Conservation (phyloP, 352 stramenopile genomes). For the Phytophthora pistaciae region DNA sequence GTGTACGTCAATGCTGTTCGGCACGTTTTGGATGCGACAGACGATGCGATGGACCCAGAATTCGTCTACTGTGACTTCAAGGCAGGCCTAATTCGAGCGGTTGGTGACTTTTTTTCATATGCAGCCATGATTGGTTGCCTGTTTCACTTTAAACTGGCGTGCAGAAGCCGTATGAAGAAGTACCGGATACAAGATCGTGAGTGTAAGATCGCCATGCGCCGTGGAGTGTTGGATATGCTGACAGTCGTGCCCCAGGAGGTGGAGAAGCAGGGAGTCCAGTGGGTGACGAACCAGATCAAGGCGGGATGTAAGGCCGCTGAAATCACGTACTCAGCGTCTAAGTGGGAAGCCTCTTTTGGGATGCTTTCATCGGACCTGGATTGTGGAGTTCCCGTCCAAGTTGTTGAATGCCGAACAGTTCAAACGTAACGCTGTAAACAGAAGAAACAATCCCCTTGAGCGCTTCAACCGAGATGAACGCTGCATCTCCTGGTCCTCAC, state of each 20-base stretch:
- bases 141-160: conserved; percentile 18
- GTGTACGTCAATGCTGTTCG: conserved; percentile 7
- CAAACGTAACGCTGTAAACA: background rate
- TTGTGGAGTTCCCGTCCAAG: conserved; percentile 2
- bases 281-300: background rate
- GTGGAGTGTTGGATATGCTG: conserved; percentile 4
- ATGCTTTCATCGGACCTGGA: conserved; percentile 27
- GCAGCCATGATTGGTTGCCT: conserved; percentile 1
- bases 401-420: conserved; percentile 6
- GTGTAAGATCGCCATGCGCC: conserved; percentile 5
- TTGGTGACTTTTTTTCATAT: conserved; percentile 1
- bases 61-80: conserved; percentile 17
- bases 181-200: background rate
- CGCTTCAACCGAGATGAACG: conserved; percentile 36
- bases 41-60: conserved; percentile 2
- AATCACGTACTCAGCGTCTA: background rate
- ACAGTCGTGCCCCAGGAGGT: conserved; percentile 10
- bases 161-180: conserved; percentile 10
- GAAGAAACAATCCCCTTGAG: conserved; percentile 30
- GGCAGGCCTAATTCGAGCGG: background rate
- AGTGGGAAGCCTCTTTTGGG: conserved; percentile 16
- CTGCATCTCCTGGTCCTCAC: conserved; percentile 11
- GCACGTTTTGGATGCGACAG: background rate
- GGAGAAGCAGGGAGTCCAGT: background rate
- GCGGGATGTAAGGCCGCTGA: background rate